These are phyloP conservation scores for Leishmania tarentolae DNA, from an alignment of 208 protist genomes.

Conservation along the genomic window DNA sequence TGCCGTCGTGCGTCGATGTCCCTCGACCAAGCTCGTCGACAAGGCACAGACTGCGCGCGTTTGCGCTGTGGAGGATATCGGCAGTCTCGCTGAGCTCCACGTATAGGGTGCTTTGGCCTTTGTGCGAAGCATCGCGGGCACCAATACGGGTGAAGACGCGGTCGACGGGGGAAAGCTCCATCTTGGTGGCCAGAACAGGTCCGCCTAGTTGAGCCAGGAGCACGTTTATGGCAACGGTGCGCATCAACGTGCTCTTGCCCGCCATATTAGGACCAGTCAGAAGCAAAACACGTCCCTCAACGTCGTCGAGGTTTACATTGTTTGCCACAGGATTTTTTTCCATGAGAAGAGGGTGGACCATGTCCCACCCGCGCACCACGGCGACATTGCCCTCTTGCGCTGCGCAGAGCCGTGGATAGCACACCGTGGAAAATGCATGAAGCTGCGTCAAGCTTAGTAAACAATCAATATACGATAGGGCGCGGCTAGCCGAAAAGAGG, in stretches of 20 bases:
- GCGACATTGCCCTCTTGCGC: not conserved
- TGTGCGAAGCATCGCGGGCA: conserved; percentile 95
- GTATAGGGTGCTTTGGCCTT: conserved; percentile 98
- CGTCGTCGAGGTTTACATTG: conserved; percentile 72
- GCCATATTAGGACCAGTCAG: conserved; percentile 99
- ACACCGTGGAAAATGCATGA: conserved; percentile 25
- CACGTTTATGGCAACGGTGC: conserved; percentile 93
- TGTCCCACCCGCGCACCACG: conserved; percentile 25
- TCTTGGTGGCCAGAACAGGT: conserved; percentile 79
- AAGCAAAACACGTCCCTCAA: conserved; percentile 82
- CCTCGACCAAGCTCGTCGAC: conserved; percentile 98
- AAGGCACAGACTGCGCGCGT: conserved; percentile 94
- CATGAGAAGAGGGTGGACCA: conserved; percentile 43
- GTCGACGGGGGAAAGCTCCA: conserved; percentile 87
- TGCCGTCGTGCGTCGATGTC: conserved; percentile 98
- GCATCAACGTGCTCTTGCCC: conserved; percentile 97
- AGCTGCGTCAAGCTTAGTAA: conserved; percentile 65
- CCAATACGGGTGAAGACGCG: conserved; percentile 98
- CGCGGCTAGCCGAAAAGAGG: conserved; percentile 57
- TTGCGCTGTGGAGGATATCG: conserved; percentile 91
- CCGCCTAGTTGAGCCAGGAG: conserved; percentile 98
- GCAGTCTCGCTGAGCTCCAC: conserved; percentile 96
- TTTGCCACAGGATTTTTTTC: conserved; percentile 66
- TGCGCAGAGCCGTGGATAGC: conserved; percentile 30
- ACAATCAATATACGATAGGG: conserved; percentile 86